These are phyloP conservation scores for Ophiostoma piceae DNA, from an alignment of 2,329 filamentous ascomycete genomes.

Conservation along the genomic window DNA sequence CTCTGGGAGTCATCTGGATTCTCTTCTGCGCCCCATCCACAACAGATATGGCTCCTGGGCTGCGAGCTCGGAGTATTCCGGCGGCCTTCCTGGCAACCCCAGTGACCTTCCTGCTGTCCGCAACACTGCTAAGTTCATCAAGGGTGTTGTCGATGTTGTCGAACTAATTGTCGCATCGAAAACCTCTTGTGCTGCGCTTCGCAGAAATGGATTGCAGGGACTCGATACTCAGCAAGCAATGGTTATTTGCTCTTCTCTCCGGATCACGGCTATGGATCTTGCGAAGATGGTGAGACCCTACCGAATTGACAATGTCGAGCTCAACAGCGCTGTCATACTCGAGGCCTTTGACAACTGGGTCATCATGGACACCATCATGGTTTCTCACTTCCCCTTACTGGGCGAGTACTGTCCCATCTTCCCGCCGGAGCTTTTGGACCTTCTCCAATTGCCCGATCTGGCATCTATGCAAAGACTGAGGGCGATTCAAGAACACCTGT, in stretches of 20 bases:
- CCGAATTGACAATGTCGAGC: constrained; percentile 44
- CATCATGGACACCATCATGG: constrained; percentile 47
- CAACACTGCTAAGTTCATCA: background rate
- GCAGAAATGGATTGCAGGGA: background rate
- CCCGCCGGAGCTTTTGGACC: constrained; percentile 45
- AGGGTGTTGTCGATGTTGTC: background rate
- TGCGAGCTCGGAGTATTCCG: background rate
- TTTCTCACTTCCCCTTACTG: constrained; percentile 43
- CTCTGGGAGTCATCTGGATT: constrained; percentile 36
- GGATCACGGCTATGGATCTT: constrained; percentile 1
- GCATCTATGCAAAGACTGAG: constrained; percentile 48
- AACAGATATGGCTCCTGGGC: background rate
- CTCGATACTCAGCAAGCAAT: background rate
- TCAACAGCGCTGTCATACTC: constrained; percentile 50
- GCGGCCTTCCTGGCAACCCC: background rate
- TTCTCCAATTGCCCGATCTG: constrained; percentile 46
- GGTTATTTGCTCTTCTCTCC: constrained; percentile 30
- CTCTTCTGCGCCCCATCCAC: constrained; percentile 21
- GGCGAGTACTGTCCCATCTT: constrained; percentile 49
- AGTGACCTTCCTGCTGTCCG: constrained; percentile 11
- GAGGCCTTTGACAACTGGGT: constrained; percentile 55
- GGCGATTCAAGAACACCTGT: constrained; percentile 47
- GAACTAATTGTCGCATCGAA: background rate
- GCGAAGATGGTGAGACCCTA: constrained; percentile 30
- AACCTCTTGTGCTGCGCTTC: background rate